These are phyloP conservation scores for Saccharomyces hybrid DNA, from an alignment of 1,139 yeast species.

Conservation along the genomic window DNA sequence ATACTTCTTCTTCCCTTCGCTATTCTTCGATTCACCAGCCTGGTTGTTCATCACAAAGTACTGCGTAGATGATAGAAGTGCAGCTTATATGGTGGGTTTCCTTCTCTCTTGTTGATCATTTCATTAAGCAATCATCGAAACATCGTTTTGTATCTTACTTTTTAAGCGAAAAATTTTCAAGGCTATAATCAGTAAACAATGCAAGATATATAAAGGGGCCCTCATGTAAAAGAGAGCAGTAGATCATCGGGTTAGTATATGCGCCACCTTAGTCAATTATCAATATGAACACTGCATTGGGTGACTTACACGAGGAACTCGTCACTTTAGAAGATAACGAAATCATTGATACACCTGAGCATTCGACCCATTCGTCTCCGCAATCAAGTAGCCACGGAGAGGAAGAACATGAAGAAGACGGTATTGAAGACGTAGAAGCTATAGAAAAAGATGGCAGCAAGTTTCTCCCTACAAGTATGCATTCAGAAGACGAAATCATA, in stretches of 20 bases:
- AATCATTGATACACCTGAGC: not conserved
- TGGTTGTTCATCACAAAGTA: not conserved
- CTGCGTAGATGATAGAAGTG: not conserved
- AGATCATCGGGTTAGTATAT: not conserved
- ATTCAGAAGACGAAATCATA: conserved; percentile 2
- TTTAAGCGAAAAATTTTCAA: not conserved
- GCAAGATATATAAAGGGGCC: not conserved
- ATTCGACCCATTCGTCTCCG: not conserved
- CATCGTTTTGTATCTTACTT: not conserved
- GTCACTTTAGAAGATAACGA: not conserved
- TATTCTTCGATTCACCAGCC: not conserved
- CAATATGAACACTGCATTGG: not conserved
- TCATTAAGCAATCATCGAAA: not conserved
- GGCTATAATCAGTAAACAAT: not conserved
- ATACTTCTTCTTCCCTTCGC: not conserved
- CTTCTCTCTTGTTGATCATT: not conserved
- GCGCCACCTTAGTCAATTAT: not conserved
- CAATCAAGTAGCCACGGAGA: not conserved
- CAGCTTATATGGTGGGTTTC: too few relatives aligned
- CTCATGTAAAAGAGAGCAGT: not conserved
- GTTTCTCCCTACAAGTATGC: not conserved
- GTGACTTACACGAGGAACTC: not conserved
- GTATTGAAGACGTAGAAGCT: not conserved
- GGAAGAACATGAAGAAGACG: not conserved
- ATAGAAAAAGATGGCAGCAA: not conserved